Percentiles rank a stretch among this genome's conserved stretches.
Evolutionary conservation across 2,329 filamentous ascomycete species (phyloP).

Genomic region (Rhinocladiella similis): DNA sequence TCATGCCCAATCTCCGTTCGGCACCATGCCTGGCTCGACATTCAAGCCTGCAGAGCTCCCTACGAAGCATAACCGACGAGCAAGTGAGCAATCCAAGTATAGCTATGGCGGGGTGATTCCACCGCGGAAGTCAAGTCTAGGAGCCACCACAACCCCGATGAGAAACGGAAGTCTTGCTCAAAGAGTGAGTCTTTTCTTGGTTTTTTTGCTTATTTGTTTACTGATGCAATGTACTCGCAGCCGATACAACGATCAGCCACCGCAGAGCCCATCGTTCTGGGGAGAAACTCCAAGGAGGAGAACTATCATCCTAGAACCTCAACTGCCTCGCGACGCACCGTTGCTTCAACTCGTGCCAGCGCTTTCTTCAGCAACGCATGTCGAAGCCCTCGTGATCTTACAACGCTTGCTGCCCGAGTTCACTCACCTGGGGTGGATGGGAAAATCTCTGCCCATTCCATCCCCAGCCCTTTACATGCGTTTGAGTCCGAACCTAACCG

Average conservation of each 20-base stretch:
- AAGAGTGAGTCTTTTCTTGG: constrained; percentile 5
- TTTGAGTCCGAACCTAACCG: not conserved
- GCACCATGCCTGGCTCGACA: constrained; percentile 26
- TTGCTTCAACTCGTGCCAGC: constrained; percentile 18
- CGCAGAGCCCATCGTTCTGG: not conserved
- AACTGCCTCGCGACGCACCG: constrained; percentile 21
- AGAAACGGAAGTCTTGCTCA: constrained; percentile 5
- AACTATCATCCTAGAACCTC: constrained; percentile 19
- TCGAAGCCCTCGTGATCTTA: constrained; percentile 28
- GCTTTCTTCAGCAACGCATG: constrained; percentile 28
- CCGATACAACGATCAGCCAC: not conserved
- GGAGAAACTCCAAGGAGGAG: constrained; percentile 4
- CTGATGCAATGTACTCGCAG: constrained; percentile 9
- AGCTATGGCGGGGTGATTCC: constrained; percentile 21
- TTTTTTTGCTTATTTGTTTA: not conserved
- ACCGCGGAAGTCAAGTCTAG: constrained; percentile 21
- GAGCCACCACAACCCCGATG: constrained; percentile 11
- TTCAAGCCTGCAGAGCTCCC: constrained; percentile 27
- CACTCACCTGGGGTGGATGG: constrained; percentile 25
- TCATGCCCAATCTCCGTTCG: constrained; percentile 29
- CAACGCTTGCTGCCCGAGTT: constrained; percentile 27
- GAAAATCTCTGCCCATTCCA: constrained; percentile 6
- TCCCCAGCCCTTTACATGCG: constrained; percentile 13
- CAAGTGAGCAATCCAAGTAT: constrained; percentile 25
- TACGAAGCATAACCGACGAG: constrained; percentile 24